Evolutionary conservation across 1,139 yeast species (phyloP).

Genomic region (Suhomyces terraborum): DNA sequence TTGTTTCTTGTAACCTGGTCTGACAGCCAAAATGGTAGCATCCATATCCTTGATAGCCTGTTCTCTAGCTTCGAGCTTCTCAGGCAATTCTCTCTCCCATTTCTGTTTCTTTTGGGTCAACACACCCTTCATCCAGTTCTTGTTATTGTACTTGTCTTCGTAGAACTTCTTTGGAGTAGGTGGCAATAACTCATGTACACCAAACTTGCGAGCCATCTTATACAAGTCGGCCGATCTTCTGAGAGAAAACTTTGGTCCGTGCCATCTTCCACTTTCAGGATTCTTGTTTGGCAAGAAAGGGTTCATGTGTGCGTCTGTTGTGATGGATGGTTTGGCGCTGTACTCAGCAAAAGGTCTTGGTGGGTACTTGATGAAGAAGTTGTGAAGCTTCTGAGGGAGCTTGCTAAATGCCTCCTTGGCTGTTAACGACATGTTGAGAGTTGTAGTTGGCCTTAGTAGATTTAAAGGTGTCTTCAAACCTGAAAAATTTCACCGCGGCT

Average conservation of each 20-base stretch:
- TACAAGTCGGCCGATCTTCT: conserved; percentile 84
- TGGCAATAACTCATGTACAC: conserved; percentile 79
- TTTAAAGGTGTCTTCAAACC: neutral
- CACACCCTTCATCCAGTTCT: conserved; percentile 78
- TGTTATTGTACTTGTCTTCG: conserved; percentile 72
- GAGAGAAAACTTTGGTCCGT: conserved; percentile 75
- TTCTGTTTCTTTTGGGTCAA: conserved; percentile 76
- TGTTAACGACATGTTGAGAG: conserved; percentile 24
- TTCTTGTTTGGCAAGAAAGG: conserved; percentile 89
- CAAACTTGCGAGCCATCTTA: conserved; percentile 81
- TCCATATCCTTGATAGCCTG: conserved; percentile 77
- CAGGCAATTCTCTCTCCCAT: conserved; percentile 71
- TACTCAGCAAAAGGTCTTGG: conserved; percentile 79
- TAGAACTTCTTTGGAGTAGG: conserved; percentile 73
- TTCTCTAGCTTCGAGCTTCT: conserved; percentile 58
- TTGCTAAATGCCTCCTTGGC: conserved; percentile 49
- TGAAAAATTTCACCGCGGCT: conserved; percentile 9
- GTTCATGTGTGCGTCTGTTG: conserved; percentile 70
- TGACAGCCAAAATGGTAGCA: conserved; percentile 61
- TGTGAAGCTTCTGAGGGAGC: conserved; percentile 72
- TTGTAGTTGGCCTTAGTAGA: neutral
- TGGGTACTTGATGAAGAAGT: conserved; percentile 80
- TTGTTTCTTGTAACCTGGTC: conserved; percentile 63
- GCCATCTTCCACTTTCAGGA: conserved; percentile 76
- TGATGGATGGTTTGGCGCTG: conserved; percentile 62